Percentiles rank a stretch among this genome's conserved stretches.
These are phyloP conservation scores for Fusarium liriodendri DNA, from an alignment of 2,329 filamentous ascomycete genomes.

Conservation along the genomic window DNA sequence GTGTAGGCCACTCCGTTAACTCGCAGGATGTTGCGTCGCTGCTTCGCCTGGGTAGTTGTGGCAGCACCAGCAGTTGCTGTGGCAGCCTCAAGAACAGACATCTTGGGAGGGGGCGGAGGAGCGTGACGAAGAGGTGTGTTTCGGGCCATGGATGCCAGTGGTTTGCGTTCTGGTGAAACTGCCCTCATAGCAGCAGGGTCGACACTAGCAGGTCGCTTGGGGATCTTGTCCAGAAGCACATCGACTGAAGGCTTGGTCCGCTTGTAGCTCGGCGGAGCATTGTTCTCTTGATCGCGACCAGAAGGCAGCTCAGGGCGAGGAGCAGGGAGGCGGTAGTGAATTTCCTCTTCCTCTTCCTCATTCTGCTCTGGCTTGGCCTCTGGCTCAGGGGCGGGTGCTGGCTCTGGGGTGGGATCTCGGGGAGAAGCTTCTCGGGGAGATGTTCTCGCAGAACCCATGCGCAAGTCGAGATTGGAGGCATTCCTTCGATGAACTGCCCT, in stretches of 20 bases:
- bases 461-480: conserved; percentile 51
- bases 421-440: conserved; percentile 44
- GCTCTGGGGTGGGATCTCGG: conserved; percentile 29
- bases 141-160: conserved; percentile 63
- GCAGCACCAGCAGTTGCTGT: conserved; percentile 85
- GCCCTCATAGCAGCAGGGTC: conserved; percentile 54
- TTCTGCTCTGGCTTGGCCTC: conserved; percentile 42
- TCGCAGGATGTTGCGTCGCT: conserved; percentile 84
- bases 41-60: conserved; percentile 76
- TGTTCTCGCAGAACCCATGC: conserved; percentile 46
- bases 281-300: conserved; percentile 85
- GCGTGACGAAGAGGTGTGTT: conserved; percentile 84
- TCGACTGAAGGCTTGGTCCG: conserved; percentile 67
- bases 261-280: conserved; percentile 77
- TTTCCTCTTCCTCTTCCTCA: conserved; percentile 54
- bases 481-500: conserved; percentile 56
- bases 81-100: conserved; percentile 94
- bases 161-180: conserved; percentile 66
- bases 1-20: conserved; percentile 95
- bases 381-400: conserved; percentile 10
- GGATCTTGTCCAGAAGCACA: conserved; percentile 66
- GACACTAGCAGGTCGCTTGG: conserved; percentile 61
- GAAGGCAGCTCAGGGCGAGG: conserved; percentile 68
- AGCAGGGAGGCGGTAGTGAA: conserved; percentile 58
- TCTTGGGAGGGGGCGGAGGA: conserved; percentile 89